phyloP scores from a whole-genome alignment of 2,329 filamentous ascomycete genomes.

The Botrytis paeoniae region DNA sequence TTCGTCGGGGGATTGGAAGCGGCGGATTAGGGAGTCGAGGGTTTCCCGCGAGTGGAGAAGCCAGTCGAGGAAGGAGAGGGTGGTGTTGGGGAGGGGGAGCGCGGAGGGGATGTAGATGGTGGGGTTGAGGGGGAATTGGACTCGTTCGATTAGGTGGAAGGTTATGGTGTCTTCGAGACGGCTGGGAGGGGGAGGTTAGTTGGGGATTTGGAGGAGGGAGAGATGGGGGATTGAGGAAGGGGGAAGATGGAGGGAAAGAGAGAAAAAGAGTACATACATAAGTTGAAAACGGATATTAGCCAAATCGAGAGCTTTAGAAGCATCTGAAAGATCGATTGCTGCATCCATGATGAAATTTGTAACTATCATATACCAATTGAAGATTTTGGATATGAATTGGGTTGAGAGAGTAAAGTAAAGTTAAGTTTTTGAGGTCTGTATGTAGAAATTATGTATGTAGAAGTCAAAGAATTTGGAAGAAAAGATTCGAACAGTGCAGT shows the following conservation, averaged over 20 bases:
- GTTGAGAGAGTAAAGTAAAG: neutral
- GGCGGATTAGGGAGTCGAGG: slow-evolving; percentile 86
- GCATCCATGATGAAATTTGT: slow-evolving; percentile 67
- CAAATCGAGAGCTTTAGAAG: slow-evolving; percentile 81
- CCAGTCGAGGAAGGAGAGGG: slow-evolving; percentile 89
- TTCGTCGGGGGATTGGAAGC: slow-evolving; percentile 94
- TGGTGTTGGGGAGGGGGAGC: slow-evolving; percentile 69
- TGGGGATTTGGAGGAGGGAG: neutral
- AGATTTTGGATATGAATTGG: neutral
- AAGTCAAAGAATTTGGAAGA: neutral
- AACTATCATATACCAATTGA: neutral
- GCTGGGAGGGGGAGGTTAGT: slow-evolving; percentile 47
- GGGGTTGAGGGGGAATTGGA: slow-evolving; percentile 91
- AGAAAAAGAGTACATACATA: slow-evolving; percentile 54
- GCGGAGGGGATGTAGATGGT: slow-evolving; percentile 82
- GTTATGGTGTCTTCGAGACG: slow-evolving; percentile 97
- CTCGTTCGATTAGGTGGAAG: slow-evolving; percentile 93
- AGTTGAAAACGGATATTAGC: slow-evolving; percentile 90
- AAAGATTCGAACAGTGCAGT: neutral
- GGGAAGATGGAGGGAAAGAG: neutral
- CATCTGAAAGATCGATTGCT: slow-evolving; percentile 82
- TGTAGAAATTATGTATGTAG: too few species aligned
- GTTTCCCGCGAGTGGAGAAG: slow-evolving; percentile 86
- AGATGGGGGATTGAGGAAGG: accelerated
- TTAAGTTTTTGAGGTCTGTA: too few species aligned